Evolutionary conservation across 768 basidiomycete genomes (phyloP), one percentile per base, ranked within the genome.

Genomic region (Zangia roseola): DNA sequence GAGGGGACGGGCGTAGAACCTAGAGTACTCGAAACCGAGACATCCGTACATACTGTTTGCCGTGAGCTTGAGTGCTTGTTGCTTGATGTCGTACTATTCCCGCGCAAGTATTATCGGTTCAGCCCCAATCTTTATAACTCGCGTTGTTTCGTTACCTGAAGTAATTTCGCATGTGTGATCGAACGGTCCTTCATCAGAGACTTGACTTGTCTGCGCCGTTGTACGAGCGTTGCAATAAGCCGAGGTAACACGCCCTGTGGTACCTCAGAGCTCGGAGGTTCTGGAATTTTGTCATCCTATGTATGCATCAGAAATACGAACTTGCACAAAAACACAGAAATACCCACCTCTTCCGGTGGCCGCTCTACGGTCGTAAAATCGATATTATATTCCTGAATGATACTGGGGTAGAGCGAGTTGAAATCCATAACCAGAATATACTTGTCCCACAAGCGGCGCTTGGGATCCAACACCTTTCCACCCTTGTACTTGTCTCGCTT

Each of bases 31-130:
- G 64, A 97, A 98, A 40, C 97, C 97, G 19, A 99, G 84, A 75
- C 97, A 99, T 16, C 97, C 97, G 68, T 99, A 99, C 97, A 98
- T 99, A 76, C 91, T 94, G 73, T 99, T 98, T 41, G 97, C 97
- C 5, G 97, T 99, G 28, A 98, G 83, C 71, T 98, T 98, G 42
- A 98, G 75, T 1, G 97, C 97, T 68, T 91, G 86, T 59, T 99
- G 97, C 64, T 93, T 94, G 72, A 98, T 97, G 60, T 99, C 94
- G 62, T 87, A 98, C 91, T 97, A 60, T 2, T 23, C 13, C 36
- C 26, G 8, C 12, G 37, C 9, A 40, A 31, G 8, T 33, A 26
- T 47, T 2, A 47, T 57, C 48, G 2, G 48, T 57, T 2, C 51
- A 41, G 23, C 35, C n/a, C 16, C 17, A 6, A 25, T 17, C n/a